Percentiles rank a stretch among this genome's conserved stretches.
These are phyloP conservation scores for Penicillium sp. DNA, from an alignment of 2,329 filamentous ascomycete genomes.

Conservation along the genomic window DNA sequence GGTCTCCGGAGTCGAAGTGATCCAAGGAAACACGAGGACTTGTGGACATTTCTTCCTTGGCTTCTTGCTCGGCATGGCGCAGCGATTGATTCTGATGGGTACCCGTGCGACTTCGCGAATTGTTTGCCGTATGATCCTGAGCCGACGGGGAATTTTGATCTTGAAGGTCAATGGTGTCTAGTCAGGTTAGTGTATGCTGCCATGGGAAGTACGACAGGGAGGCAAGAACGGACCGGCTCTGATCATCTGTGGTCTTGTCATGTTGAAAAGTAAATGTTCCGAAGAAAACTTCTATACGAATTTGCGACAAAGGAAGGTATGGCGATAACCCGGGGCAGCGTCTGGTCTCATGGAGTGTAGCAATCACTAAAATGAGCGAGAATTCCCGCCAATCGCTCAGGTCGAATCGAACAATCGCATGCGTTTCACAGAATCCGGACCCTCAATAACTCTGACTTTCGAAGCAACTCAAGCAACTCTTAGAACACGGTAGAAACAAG, in stretches of 20 bases:
- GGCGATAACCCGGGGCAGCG: neutral
- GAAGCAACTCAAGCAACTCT: neutral
- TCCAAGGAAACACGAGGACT: conserved; percentile 60
- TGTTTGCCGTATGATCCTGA: conserved; percentile 65
- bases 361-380: neutral
- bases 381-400: neutral
- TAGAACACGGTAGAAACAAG: neutral
- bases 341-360: conserved; percentile 4
- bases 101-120: conserved; percentile 57
- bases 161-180: conserved; percentile 95
- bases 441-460: no score
- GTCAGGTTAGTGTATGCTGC: neutral
- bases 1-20: conserved; percentile 38
- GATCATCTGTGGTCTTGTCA: conserved; percentile 44
- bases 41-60: conserved; percentile 65
- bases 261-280: conserved; percentile 19
- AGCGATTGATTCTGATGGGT: conserved; percentile 84
- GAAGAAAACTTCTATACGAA: neutral
- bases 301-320: conserved; percentile 3
- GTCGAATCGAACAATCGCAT: conserved; percentile 1
- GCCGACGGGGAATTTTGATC: conserved; percentile 76
- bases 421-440: neutral
- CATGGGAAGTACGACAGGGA: neutral
- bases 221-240: conserved; percentile 38
- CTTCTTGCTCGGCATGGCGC: conserved; percentile 73